phyloP scores from a whole-genome alignment of 225 moss, liverwort and hornwort species.

The Thuidium tamariscinum region DNA sequence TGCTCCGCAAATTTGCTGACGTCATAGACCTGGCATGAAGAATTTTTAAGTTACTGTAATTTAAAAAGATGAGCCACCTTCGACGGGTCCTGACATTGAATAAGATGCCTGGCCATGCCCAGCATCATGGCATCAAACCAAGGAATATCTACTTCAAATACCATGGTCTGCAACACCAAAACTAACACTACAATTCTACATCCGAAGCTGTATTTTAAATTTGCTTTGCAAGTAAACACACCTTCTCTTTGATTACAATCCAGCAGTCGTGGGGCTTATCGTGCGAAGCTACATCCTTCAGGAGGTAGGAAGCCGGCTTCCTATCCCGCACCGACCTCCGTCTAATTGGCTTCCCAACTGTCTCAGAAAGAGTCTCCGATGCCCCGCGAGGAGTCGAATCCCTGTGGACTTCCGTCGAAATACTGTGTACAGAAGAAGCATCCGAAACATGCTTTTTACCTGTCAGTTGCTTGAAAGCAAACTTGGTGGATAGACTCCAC shows the following conservation, averaged over 20 bases:
- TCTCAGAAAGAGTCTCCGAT: background rate
- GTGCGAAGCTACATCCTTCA: constrained; percentile 58
- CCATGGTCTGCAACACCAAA: background rate
- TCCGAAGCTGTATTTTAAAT: background rate
- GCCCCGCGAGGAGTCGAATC: background rate
- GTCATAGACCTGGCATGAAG: constrained; percentile 60
- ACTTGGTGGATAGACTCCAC: constrained; percentile 31
- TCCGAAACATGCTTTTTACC: constrained; percentile 28
- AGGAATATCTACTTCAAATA: background rate
- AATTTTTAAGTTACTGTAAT: background rate
- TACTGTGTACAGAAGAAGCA: background rate
- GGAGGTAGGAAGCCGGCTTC: background rate
- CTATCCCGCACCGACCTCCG: constrained; percentile 7
- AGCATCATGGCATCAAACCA: background rate
- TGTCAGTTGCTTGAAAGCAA: constrained; percentile 27
- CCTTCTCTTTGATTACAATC: constrained; percentile 86
- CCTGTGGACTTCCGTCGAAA: background rate
- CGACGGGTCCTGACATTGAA: background rate
- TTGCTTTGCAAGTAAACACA: background rate
- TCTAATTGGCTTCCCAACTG: background rate
- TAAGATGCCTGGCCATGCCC: background rate
- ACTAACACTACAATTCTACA: background rate
- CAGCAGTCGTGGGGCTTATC: constrained; percentile 60
- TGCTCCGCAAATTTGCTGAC: constrained; percentile 64
- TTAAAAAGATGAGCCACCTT: background rate